These are phyloP conservation scores for Nitzschia sp. DNA, from an alignment of 108 stramenopile species.

Conservation along the genomic window DNA sequence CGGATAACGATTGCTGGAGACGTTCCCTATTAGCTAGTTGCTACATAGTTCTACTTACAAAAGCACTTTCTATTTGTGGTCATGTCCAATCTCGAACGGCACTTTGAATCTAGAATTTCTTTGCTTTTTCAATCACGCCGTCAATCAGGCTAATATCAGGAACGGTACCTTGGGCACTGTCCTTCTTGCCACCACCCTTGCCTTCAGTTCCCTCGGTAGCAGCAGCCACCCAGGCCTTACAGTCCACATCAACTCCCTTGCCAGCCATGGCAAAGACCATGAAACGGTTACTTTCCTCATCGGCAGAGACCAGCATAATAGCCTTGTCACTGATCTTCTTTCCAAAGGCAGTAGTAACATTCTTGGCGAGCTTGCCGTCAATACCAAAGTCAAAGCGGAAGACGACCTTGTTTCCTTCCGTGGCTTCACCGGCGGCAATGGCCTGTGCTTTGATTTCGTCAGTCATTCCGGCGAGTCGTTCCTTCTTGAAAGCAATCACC, in stretches of 20 bases:
- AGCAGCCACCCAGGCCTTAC: conserved; percentile 81
- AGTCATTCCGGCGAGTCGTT: conserved; percentile 73
- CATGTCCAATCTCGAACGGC: too few species aligned
- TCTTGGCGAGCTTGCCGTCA: conserved; percentile 91
- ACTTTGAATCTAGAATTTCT: conserved; percentile 38
- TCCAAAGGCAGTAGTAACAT: conserved; percentile 75
- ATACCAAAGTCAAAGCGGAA: conserved; percentile 88
- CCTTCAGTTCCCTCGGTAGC: conserved; percentile 79
- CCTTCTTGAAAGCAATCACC: conserved; percentile 85
- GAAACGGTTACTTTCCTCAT: conserved; percentile 66
- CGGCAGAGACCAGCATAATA: conserved; percentile 80
- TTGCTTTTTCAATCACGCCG: conserved; percentile 68
- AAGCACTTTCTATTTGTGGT: too few species aligned
- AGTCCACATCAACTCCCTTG: conserved; percentile 79
- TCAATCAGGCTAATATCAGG: conserved; percentile 60
- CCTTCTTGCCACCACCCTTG: conserved; percentile 91
- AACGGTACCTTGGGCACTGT: conserved; percentile 74
- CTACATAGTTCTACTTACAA: too few species aligned
- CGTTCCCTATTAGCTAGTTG: background rate
- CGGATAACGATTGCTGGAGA: background rate
- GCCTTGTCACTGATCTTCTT: conserved; percentile 88
- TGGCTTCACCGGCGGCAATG: conserved; percentile 58
- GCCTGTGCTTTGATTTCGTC: conserved; percentile 67
- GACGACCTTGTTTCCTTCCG: conserved; percentile 80
- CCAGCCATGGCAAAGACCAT: conserved; percentile 78